A percentile compares a stretch with the other conserved stretches of the same genome.
Evolutionary conservation across 352 stramenopile genomes (phyloP).

Genomic region (Globisporangium nunn): DNA sequence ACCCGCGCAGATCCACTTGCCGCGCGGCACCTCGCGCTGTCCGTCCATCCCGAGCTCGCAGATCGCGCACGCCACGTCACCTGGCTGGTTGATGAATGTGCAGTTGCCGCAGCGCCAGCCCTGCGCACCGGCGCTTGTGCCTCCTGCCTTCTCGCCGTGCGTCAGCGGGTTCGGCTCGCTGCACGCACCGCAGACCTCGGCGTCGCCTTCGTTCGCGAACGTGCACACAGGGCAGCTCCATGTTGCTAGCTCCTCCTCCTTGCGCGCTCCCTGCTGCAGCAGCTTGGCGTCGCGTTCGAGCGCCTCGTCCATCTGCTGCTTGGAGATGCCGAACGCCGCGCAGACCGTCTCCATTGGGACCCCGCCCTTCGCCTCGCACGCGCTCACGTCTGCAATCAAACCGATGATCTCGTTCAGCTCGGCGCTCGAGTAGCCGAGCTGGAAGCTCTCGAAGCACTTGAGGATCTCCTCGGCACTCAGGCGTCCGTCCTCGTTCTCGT

Average conservation of each 20-base stretch:
- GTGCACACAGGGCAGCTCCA: constrained; percentile 79
- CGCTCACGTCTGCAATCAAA: constrained; percentile 51
- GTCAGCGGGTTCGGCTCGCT: constrained; percentile 52
- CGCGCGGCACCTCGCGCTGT: constrained; percentile 65
- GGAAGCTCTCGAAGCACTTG: constrained; percentile 84
- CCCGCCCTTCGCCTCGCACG: constrained; percentile 32
- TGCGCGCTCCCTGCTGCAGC: constrained; percentile 5
- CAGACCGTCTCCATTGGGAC: constrained; percentile 69
- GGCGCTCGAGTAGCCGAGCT: constrained; percentile 72
- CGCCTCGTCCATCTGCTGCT: constrained; percentile 44
- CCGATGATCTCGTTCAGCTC: constrained; percentile 82
- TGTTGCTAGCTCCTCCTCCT: constrained; percentile 14
- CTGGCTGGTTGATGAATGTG: constrained; percentile 80
- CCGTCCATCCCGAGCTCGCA: constrained; percentile 80
- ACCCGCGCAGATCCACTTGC: constrained; percentile 80
- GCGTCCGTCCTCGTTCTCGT: constrained; percentile 58
- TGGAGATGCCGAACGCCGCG: constrained; percentile 54
- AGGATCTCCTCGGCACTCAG: constrained; percentile 66
- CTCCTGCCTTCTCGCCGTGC: constrained; percentile 12
- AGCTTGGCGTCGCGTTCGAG: constrained; percentile 32
- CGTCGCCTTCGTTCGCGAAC: constrained; percentile 53
- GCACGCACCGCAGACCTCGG: constrained; percentile 43
- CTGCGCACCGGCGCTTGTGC: constrained; percentile 24
- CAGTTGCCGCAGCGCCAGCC: constrained; percentile 80
- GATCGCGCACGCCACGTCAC: constrained; percentile 67